Evolutionary conservation across 495 filamentous ascomycete species (phyloP), one percentile per base, ranked within the genome.

Genomic region (Neurospora sp.): DNA sequence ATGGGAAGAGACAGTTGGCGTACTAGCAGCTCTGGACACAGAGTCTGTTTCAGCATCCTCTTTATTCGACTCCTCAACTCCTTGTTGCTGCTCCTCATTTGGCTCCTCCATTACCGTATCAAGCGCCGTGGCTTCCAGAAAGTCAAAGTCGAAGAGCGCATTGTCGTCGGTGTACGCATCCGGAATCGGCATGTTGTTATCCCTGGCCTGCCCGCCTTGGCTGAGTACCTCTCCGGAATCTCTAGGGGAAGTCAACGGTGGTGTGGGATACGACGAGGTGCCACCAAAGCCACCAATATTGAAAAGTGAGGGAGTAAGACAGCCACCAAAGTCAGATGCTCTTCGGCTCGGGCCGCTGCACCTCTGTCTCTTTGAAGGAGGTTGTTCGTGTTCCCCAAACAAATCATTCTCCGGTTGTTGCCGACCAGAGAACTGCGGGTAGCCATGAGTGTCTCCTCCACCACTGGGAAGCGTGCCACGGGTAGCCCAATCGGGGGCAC

Each of bases 81-180:
- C n/a, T 20, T 76, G 40, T 39, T 71, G 35, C 14, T 71, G 35
- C 14, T 37, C 18, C 42, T 46, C 14, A 1, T 9, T 62, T 6
- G 16, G 14, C 41, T 71, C 44, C n/a, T 73, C 38, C 66, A 42
- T 62, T 11, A 38, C 62, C 18, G 41, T 39, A 14, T 69, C 44
- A 20, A 27, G 18, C 39, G 23, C 71, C n/a, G 70, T 66, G 14
- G 54, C 3, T 18, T 39, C 72, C 69, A 74, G 23, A 38, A 76
- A 74, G 23, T 72, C 74, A 74, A 74, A 76, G 6, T 74, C 54
- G 3, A 76, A 76, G 31, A 37, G 71, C 27, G 46, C 27, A 16
- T 35, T 66, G 27, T 66, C 31, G 7, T 66, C 54, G 16, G 27
- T 35, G 54, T 66, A 66, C 14, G 54, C 27, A 18, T 66, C 54